Evolutionary conservation across 2,329 filamentous ascomycete species (phyloP), one percentile per base, ranked within the genome.

Genomic region (Pseudopyricularia cyperi): DNA sequence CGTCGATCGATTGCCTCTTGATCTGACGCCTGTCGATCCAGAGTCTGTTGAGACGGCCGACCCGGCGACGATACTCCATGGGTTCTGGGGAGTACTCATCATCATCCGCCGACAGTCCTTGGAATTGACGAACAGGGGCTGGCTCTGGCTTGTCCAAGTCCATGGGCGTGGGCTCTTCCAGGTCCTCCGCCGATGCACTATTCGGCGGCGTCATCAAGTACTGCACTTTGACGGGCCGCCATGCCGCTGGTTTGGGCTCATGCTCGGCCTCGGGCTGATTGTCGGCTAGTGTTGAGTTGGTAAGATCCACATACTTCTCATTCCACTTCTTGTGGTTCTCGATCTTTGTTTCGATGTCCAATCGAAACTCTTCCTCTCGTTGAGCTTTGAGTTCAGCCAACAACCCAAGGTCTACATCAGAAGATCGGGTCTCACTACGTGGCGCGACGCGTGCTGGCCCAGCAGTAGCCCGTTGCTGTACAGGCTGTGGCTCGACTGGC

Each of bases 271-370:
- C 74, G 39, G 39, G 39, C 39, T 12, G 12, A 2, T 44, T 44
- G 19, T 44, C 39, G 22, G 11, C 88, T 57, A 97, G 77, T 50
- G 91, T 89, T 57, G 84, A 83, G 70, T 84, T 82, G 55, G 91
- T 96, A 64, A 89, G 77, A 70, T 97, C 90, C 61, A 94, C 79
- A 71, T 88, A 89, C 62, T 87, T 85, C 60, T 87, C 77, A 68
- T 96, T 96, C 89, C 91, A 96, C 65, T 86, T 83, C 60, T 85
- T 81, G 69, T 96, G 91, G 68, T 93, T 91, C 60, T 85, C 78
- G 52, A 94, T 82, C 68, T 94, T 91, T 60, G 81, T 81, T 66
- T 94, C 87, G 64, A 97, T 88, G 62, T 94, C 89, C 57, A 76
- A 76, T 56, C 85, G 77, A 58, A 96, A 82, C 60, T 87, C 81